Evolutionary conservation across 2,329 filamentous ascomycete species (phyloP).

Genomic region (Phyllosticta citrichinensis): DNA sequence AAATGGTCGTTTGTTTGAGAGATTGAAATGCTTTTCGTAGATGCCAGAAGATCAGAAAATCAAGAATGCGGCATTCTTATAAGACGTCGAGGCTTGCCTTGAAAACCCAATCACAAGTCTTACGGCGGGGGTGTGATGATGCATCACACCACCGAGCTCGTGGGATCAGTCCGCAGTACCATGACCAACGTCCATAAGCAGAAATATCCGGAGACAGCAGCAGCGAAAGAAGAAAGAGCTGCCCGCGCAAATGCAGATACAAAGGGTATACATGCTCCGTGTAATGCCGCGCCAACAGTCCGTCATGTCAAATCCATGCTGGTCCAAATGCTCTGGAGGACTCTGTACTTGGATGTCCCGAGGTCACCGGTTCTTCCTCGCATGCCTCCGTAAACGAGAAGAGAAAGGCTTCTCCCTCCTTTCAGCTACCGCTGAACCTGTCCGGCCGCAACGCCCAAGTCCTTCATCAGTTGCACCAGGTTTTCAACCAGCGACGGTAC

Average conservation of each 20-base stretch:
- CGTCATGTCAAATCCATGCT: background rate
- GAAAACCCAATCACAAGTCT: background rate
- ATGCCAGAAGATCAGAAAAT: background rate
- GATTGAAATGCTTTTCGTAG: no score
- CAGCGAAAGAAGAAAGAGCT: background rate
- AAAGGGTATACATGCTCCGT: background rate
- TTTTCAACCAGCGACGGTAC: conserved; percentile 58
- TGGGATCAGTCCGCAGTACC: no score
- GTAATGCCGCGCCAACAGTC: background rate
- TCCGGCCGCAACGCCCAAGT: conserved; percentile 44
- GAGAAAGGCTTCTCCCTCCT: background rate
- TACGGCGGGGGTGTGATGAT: background rate
- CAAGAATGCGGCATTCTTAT: background rate
- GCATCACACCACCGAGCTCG: no score
- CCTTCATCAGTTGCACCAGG: conserved; percentile 52
- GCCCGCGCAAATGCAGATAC: background rate
- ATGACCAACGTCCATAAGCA: no score
- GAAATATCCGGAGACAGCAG: no score
- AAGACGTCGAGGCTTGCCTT: background rate
- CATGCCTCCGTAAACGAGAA: background rate
- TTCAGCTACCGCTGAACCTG: background rate
- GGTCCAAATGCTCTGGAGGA: background rate
- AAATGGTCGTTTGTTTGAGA: no score
- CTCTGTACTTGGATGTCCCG: no score
- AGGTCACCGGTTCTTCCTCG: background rate